Percentiles rank a stretch among this genome's conserved stretches.
Evolutionary conservation across 2,329 filamentous ascomycete species (phyloP).

Genomic region (Onygenales sp.): DNA sequence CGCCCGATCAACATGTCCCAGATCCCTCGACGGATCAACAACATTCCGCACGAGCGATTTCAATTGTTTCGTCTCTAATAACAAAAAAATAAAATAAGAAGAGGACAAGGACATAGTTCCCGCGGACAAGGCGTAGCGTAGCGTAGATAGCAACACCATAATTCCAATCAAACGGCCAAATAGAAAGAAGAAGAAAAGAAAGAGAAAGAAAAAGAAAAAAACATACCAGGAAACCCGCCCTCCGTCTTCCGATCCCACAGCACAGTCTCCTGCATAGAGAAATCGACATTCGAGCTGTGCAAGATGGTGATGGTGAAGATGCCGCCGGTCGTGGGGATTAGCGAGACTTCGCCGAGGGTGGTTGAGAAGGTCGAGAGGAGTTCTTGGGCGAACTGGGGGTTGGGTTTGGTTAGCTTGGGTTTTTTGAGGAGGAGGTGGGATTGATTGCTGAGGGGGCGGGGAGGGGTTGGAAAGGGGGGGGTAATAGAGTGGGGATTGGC

Average conservation of each 20-base stretch:
- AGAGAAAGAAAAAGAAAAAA: background rate
- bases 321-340: conserved; percentile 78
- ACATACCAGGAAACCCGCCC: conserved; percentile 70
- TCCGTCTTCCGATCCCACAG: conserved; percentile 85
- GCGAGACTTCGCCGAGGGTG: conserved; percentile 73
- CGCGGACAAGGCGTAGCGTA: background rate
- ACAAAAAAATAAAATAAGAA: conserved; percentile 3
- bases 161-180: background rate
- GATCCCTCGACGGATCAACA: conserved; percentile 64
- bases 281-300: conserved; percentile 16
- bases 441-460: background rate
- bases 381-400: conserved; percentile 74
- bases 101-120: background rate
- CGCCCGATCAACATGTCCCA: conserved; percentile 69
- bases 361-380: conserved; percentile 86
- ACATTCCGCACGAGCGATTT: conserved; percentile 77
- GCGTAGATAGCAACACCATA: background rate
- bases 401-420: conserved; percentile 1
- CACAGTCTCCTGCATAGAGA: conserved; percentile 39
- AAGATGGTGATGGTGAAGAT: conserved; percentile 66
- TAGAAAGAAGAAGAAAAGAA: background rate
- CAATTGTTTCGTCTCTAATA: conserved; percentile 70
- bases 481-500: no score
- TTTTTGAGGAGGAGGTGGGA: background rate
- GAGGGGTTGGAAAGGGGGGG: background rate